Evolutionary conservation across 768 basidiomycete species (phyloP).

Genomic region (Baorangia bicolor): DNA sequence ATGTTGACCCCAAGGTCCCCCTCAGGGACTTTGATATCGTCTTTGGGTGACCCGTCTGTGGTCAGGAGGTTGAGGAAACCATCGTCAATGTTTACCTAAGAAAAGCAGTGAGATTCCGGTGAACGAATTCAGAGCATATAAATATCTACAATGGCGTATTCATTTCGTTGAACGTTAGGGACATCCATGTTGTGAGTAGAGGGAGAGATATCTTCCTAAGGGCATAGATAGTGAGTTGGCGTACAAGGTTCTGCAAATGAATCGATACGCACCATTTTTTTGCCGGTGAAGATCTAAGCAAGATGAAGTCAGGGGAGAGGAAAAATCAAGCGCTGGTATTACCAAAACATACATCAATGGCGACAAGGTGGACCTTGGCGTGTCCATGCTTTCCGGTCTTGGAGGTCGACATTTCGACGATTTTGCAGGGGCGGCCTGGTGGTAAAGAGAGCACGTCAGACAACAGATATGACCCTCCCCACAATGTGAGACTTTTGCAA

Average conservation of each 20-base stretch:
- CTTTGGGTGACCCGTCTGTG: constrained; percentile 75
- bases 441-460: background rate
- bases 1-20: constrained; percentile 77
- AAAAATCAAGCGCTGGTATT: background rate
- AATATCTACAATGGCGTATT: constrained; percentile 80
- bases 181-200: constrained; percentile 99
- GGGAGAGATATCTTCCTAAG: constrained; percentile 87
- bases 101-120: constrained; percentile 1
- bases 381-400: constrained; percentile 99
- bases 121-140: constrained; percentile 2
- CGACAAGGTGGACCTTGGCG: constrained; percentile 98
- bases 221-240: constrained; percentile 4
- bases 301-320: background rate
- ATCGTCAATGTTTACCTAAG: constrained; percentile 85
- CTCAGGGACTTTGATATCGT: constrained; percentile 94
- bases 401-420: constrained; percentile 98
- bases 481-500: background rate
- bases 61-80: constrained; percentile 95
- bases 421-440: constrained; percentile 92
- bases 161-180: constrained; percentile 85
- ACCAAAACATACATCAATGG: constrained; percentile 77
- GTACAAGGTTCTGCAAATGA: background rate
- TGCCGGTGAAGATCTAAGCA: constrained; percentile 92
- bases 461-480: background rate
- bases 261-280: constrained; percentile 74